Percentiles rank a stretch among this genome's conserved stretches.
Evolutionary conservation across 1,139 yeast species (phyloP).

Genomic region (Blastobotrys capitulatus): DNA sequence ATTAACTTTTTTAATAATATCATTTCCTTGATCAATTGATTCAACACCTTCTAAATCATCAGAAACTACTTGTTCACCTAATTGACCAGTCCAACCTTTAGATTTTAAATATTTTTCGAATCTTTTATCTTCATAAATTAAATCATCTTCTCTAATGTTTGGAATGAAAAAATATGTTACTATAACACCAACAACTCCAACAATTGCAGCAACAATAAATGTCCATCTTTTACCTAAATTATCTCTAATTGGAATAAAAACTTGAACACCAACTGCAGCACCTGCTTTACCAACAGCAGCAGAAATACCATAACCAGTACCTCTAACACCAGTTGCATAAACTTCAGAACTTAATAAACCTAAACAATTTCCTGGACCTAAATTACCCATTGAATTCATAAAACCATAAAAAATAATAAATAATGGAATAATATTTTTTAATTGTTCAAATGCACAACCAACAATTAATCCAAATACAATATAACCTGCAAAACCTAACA

Average conservation of each 20-base stretch:
- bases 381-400: slow-evolving; percentile 56
- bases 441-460: slow-evolving; percentile 48
- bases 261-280: slow-evolving; percentile 48
- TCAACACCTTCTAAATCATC: neutral
- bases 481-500: slow-evolving; percentile 54
- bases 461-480: slow-evolving; percentile 55
- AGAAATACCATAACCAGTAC: slow-evolving; percentile 51
- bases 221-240: slow-evolving; percentile 41
- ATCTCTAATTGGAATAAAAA: slow-evolving; percentile 40
- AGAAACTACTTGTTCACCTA: slow-evolving; percentile 39
- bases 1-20: neutral
- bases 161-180: slow-evolving; percentile 61
- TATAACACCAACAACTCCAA: slow-evolving; percentile 64
- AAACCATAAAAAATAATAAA: slow-evolving; percentile 57
- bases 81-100: slow-evolving; percentile 63
- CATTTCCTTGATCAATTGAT: neutral
- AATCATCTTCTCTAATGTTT: slow-evolving; percentile 60
- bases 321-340: slow-evolving; percentile 71
- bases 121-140: slow-evolving; percentile 57
- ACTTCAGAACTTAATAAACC: slow-evolving; percentile 65
- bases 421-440: slow-evolving; percentile 46
- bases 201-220: slow-evolving; percentile 59
- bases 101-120: slow-evolving; percentile 56
- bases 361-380: slow-evolving; percentile 74
- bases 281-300: slow-evolving; percentile 54